Base-by-base conservation (phyloP, 495 filamentous ascomycete genomes). In the Sabuloglossum arenarium region DNA sequence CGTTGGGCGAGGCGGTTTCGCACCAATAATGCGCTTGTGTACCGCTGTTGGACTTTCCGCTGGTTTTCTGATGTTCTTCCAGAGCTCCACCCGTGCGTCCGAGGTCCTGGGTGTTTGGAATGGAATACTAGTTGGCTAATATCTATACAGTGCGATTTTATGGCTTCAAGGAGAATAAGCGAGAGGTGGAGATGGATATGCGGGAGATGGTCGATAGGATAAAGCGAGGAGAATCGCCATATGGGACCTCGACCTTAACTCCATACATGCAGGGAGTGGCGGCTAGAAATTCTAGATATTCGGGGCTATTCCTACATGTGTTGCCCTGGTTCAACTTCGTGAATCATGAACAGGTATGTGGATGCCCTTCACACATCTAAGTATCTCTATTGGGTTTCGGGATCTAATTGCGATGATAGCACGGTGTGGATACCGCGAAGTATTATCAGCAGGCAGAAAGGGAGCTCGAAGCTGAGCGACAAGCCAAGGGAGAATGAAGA, bases 291-390 rank as follows among this genome's bases (percentile, higher is more conserved):
- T 95, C 88, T 32, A 75, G 91, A 65, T 96, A 95, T 73, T 79
- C 85, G 29, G 80, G 82, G 29, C 72, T 91, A 19, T 93, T 86
- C 63, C 69, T 84, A 47, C 82, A 86, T 63, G 77, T 91, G 43
- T 63, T 98, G 30, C 91, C 91, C 21, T 95, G 87, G 91, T 85
- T 93, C 73, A 98, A 98, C 73, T 78, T 96, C 68, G 90, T 95
- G 59, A 96, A 98, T 68, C 91, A 98, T 71, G 82, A 79, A 62
- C 87, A 83, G 69, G 80, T 82, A 65, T 62, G 67, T 61, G 27
- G 24, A 47, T 14, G 6, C 1, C 25, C 24, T n/a, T 11, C 16
- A 28, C 23, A 16, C 14, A 30, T 56, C 3, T 16, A n/a, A 37
- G 34, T 16, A 52, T 27, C 27, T 32, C 19, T n/a, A 55, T 16